Evolutionary conservation across 2,329 filamentous ascomycete genomes (phyloP).

Genomic region (Neopestalotiopsis sp.): DNA sequence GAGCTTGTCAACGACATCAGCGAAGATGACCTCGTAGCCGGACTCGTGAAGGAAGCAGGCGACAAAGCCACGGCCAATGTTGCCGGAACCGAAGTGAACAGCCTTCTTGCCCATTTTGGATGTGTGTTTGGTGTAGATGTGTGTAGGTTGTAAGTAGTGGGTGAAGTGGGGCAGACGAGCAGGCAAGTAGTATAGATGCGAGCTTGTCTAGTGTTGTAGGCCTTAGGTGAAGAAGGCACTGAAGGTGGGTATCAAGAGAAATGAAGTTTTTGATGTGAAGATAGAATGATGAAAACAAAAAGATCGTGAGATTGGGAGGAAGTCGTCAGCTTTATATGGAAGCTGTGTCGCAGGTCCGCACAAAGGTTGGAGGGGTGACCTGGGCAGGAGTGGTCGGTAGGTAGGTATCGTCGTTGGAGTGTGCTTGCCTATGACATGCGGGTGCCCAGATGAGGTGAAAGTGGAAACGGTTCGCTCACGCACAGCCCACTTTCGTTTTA

Average conservation of each 20-base stretch:
- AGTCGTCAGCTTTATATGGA: conserved; percentile 14
- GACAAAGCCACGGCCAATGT: conserved; percentile 86
- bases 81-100: conserved; percentile 85
- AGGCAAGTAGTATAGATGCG: not conserved
- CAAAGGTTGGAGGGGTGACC: conserved; percentile 11
- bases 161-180: conserved; percentile 6
- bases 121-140: not conserved
- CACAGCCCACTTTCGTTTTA: conserved; percentile 11
- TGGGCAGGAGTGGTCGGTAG: not conserved
- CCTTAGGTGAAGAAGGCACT: not conserved
- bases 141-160: not conserved
- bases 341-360: not conserved
- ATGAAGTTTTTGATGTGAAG: not conserved
- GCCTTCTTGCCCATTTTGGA: conserved; percentile 66
- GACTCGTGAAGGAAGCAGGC: conserved; percentile 93
- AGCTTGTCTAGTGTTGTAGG: not conserved
- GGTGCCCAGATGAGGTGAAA: conserved; percentile 11
- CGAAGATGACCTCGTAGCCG: conserved; percentile 94
- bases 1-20: conserved; percentile 86
- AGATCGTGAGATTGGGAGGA: conserved; percentile 11
- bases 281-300: not conserved
- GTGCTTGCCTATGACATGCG: conserved; percentile 13
- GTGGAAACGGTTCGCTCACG: conserved; percentile 16
- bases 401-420: not conserved
- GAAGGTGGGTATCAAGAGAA: not conserved